phyloP scores from a whole-genome alignment of 2,329 filamentous ascomycete species.

The Neophaeococcomyces aloes region DNA sequence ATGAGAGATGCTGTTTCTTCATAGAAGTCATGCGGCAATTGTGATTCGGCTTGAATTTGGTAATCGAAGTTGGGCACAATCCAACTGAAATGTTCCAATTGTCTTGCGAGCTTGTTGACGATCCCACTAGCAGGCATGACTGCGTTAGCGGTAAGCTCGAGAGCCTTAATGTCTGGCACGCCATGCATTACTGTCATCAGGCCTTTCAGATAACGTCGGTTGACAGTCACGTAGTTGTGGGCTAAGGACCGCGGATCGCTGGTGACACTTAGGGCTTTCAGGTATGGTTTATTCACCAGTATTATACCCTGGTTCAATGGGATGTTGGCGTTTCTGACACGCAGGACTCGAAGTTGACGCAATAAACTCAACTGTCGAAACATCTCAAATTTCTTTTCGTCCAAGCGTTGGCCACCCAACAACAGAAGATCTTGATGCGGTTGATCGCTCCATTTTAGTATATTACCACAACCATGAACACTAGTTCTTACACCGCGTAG shows the following conservation, averaged over 20 bases:
- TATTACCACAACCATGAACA: neutral
- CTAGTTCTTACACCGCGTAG: neutral
- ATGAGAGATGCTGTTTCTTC: neutral
- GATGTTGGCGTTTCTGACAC: slow-evolving; percentile 16
- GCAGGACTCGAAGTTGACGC: slow-evolving; percentile 11
- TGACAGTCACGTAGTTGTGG: slow-evolving; percentile 6
- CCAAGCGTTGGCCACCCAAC: neutral
- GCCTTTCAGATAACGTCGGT: slow-evolving; percentile 1
- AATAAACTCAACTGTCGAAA: slow-evolving; percentile 10
- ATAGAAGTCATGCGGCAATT: neutral
- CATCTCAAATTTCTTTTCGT: slow-evolving; percentile 8
- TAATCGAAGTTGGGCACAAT: neutral
- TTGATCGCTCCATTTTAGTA: neutral
- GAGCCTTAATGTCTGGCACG: slow-evolving; percentile 9
- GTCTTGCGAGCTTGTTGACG: neutral
- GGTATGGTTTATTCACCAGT: slow-evolving; percentile 14
- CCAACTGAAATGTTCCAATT: slow-evolving; percentile 2
- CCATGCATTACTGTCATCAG: neutral
- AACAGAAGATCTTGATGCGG: neutral
- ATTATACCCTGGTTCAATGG: slow-evolving; percentile 12
- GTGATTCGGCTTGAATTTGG: neutral
- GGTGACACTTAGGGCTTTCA: slow-evolving; percentile 12
- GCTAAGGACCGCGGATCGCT: slow-evolving; percentile 13
- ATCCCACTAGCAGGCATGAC: slow-evolving; percentile 4
- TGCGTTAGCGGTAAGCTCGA: slow-evolving; percentile 13